A percentile compares a stretch with the other conserved stretches of the same genome.
phyloP scores from a whole-genome alignment of 202 grass and related monocot species.

The Panicum hallii region DNA sequence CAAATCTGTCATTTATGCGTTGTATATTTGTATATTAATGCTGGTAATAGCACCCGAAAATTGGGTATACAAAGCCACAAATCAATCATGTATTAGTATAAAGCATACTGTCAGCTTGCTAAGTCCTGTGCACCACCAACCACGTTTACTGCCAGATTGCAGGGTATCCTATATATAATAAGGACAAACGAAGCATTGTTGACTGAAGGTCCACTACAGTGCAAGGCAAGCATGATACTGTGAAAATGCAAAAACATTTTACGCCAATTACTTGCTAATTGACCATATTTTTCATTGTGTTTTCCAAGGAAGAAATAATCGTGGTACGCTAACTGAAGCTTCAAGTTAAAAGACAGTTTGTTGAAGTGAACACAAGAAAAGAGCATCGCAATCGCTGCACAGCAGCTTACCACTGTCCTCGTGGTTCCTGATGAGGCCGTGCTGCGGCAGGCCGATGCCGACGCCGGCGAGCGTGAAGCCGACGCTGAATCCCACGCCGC shows the following conservation, averaged over 20 bases:
- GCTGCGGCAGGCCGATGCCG: constrained; percentile 83
- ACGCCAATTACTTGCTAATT: not conserved
- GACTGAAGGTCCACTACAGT: not conserved
- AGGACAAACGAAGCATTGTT: not conserved
- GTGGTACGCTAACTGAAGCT: not conserved
- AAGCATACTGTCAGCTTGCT: constrained; percentile 19
- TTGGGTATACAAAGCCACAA: not conserved
- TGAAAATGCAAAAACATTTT: not conserved
- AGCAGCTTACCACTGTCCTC: constrained; percentile 45
- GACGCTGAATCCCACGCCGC: constrained; percentile 84
- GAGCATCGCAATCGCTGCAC: not conserved
- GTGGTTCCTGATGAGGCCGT: constrained; percentile 57
- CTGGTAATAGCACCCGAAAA: not conserved
- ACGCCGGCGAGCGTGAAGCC: constrained; percentile 83
- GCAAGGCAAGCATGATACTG: not conserved
- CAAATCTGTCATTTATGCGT: constrained; percentile 28
- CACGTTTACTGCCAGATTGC: constrained; percentile 11
- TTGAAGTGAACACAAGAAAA: not conserved
- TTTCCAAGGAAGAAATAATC: not conserved
- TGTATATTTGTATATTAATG: not conserved
- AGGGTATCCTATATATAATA: not conserved
- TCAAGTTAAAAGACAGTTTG: not conserved
- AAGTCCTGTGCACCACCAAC: constrained; percentile 15
- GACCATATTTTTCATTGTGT: not conserved
- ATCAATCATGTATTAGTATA: not conserved